Conservation (phyloP, 352 stramenopile species). For the Globisporangium uncinulatum region DNA sequence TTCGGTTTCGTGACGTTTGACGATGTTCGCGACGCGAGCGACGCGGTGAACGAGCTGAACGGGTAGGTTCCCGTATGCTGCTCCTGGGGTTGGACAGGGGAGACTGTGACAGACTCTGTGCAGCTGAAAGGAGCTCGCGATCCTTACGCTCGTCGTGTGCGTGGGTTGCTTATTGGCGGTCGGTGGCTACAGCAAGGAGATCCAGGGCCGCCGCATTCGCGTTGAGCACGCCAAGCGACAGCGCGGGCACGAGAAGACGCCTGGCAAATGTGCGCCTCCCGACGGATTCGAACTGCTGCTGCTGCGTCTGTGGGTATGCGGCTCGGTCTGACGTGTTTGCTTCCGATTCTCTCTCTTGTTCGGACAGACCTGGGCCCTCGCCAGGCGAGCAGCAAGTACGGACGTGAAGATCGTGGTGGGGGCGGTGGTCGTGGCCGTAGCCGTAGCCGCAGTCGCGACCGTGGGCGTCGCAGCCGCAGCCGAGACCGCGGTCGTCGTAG, state of each 20-base stretch:
- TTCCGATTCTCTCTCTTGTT: not conserved
- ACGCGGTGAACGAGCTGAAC: conserved; percentile 76
- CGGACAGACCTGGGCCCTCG: conserved; percentile 58
- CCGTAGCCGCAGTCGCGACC: conserved; percentile 25
- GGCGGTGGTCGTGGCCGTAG: conserved; percentile 20
- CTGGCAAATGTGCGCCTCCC: conserved; percentile 61
- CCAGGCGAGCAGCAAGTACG: conserved; percentile 74
- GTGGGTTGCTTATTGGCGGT: too few species aligned
- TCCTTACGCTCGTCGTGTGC: too few species aligned
- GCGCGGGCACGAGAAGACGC: conserved; percentile 78
- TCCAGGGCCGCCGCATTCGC: conserved; percentile 62
- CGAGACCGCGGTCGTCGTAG: conserved; percentile 37
- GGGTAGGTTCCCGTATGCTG: conserved; percentile 31
- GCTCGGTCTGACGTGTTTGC: not conserved
- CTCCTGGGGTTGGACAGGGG: too few species aligned
- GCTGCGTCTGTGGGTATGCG: too few species aligned
- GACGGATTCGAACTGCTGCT: not conserved
- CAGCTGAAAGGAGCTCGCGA: too few species aligned
- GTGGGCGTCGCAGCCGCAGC: conserved; percentile 12
- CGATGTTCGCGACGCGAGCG: conserved; percentile 65
- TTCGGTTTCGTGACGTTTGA: conserved; percentile 80
- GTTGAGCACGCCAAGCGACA: conserved; percentile 81
- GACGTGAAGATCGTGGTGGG: conserved; percentile 13
- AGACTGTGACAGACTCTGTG: too few species aligned
- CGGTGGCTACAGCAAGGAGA: conserved; percentile 45